A percentile compares a stretch with the other conserved stretches of the same genome.
Evolutionary conservation across 495 filamentous ascomycete genomes (phyloP).

Genomic region (Staphylotrichum longicolle): DNA sequence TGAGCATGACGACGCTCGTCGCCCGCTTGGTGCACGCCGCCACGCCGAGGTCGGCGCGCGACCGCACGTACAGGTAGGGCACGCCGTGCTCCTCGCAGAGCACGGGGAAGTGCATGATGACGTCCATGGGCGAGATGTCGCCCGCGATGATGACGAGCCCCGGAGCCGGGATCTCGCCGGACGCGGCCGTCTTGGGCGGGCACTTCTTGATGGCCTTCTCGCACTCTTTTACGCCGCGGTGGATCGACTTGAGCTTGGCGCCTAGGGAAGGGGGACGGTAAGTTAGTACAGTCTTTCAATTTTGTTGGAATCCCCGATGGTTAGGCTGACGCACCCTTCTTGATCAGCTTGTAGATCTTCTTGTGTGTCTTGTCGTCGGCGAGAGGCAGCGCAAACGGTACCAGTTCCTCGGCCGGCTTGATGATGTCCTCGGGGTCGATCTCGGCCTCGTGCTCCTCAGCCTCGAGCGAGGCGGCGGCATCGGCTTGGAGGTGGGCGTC

Average conservation of each 20-base stretch:
- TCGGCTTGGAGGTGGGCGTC: conserved; percentile 37
- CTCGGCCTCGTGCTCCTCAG: conserved; percentile 28
- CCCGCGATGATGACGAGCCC: conserved; percentile 89
- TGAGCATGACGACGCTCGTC: conserved; percentile 90
- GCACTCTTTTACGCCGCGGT: conserved; percentile 97
- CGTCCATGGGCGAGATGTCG: conserved; percentile 96
- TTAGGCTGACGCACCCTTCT: conserved; percentile 70
- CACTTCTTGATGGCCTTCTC: conserved; percentile 95
- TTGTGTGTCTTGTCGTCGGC: conserved; percentile 87
- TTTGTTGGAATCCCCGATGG: conserved; percentile 21
- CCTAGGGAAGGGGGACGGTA: conserved; percentile 49
- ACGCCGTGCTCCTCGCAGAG: conserved; percentile 96
- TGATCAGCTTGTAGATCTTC: conserved; percentile 89
- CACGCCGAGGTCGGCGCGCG: conserved; percentile 84
- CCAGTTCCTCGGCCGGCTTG: conserved; percentile 66
- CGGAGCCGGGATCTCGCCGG: conserved; percentile 51
- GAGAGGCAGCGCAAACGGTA: conserved; percentile 90
- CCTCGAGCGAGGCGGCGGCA: conserved; percentile 28
- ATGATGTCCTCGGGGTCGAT: conserved; percentile 37
- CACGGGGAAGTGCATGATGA: conserved; percentile 94
- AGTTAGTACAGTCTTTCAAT: not conserved
- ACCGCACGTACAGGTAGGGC: conserved; percentile 87
- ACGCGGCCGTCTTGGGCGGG: conserved; percentile 55
- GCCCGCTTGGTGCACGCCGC: conserved; percentile 91
- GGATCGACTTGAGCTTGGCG: conserved; percentile 86